Conservation (phyloP, 495 filamentous ascomycete genomes). For the Arthonia radiata region DNA sequence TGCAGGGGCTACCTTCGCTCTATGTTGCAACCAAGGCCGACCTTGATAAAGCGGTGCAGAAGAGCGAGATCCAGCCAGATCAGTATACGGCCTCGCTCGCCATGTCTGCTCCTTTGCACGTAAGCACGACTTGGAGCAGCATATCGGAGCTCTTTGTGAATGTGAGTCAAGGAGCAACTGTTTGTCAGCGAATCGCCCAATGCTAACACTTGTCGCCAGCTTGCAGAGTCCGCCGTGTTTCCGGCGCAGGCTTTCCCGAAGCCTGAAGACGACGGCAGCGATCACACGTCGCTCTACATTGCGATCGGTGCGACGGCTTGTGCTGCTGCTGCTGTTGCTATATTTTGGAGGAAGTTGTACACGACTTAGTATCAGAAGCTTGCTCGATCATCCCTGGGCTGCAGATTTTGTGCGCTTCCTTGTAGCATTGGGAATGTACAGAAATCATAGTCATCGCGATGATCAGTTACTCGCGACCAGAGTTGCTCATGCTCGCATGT, state of each 20-base stretch:
- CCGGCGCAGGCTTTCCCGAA: constrained; percentile 73
- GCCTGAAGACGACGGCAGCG: constrained; percentile 55
- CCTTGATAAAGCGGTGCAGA: constrained; percentile 77
- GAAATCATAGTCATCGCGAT: too few relatives aligned
- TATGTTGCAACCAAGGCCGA: constrained; percentile 90
- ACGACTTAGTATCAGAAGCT: too few relatives aligned
- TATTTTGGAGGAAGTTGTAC: constrained; percentile 37
- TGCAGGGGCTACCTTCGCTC: constrained; percentile 68
- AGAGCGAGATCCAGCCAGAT: constrained; percentile 76
- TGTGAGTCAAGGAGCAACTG: constrained; percentile 7
- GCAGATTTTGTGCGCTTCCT: too few relatives aligned
- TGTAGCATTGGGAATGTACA: too few relatives aligned
- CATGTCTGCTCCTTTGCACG: constrained; percentile 75
- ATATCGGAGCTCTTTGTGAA: constrained; percentile 78
- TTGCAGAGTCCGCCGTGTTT: constrained; percentile 76
- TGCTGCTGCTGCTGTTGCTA: constrained; percentile 54
- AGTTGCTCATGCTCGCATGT: too few relatives aligned
- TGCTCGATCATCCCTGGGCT: too few relatives aligned
- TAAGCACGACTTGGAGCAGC: constrained; percentile 73
- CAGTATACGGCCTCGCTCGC: constrained; percentile 59
- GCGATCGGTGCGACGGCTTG: constrained; percentile 59
- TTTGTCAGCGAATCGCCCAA: constrained; percentile 3
- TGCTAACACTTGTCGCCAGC: constrained; percentile 17
- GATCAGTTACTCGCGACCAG: too few relatives aligned
- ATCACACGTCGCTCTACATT: constrained; percentile 65